Evolutionary conservation across 352 stramenopile genomes (phyloP).

Genomic region (Globisporangium perplexum): DNA sequence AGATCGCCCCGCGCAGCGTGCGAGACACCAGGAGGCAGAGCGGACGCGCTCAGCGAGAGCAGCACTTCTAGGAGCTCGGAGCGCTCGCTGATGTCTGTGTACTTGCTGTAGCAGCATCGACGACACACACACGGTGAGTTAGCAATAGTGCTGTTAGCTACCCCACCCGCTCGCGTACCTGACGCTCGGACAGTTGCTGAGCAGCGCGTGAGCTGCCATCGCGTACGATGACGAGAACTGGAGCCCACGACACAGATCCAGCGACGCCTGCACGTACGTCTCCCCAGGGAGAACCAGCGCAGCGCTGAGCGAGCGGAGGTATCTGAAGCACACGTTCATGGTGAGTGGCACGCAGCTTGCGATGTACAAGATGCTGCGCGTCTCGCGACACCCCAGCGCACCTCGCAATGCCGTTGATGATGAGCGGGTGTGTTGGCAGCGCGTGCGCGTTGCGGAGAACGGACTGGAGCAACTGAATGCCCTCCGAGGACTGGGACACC

Average conservation of each 20-base stretch:
- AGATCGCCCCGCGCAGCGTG: slow-evolving; percentile 15
- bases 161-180: slow-evolving; percentile 23
- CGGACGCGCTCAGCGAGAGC: slow-evolving; percentile 9
- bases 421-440: slow-evolving; percentile 52
- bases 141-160: neutral
- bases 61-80: slow-evolving; percentile 30
- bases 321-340: slow-evolving; percentile 22
- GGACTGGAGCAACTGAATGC: slow-evolving; percentile 45
- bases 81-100: slow-evolving; percentile 49
- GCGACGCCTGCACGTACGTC: slow-evolving; percentile 38
- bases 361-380: neutral
- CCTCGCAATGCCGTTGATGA: slow-evolving; percentile 52
- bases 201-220: slow-evolving; percentile 39
- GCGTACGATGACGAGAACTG: slow-evolving; percentile 35
- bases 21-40: slow-evolving; percentile 7
- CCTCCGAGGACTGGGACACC: slow-evolving; percentile 23
- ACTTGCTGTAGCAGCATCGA: slow-evolving; percentile 36
- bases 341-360: neutral
- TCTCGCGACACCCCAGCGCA: slow-evolving; percentile 7
- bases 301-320: slow-evolving; percentile 50
- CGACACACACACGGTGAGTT: neutral
- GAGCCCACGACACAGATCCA: slow-evolving; percentile 44
- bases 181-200: slow-evolving; percentile 43
- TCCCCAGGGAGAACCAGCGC: slow-evolving; percentile 44
- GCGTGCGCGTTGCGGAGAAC: slow-evolving; percentile 35